These are phyloP conservation scores for Salvia miltiorrhiza DNA, from an alignment of 257 asterid genomes.

Conservation along the genomic window DNA sequence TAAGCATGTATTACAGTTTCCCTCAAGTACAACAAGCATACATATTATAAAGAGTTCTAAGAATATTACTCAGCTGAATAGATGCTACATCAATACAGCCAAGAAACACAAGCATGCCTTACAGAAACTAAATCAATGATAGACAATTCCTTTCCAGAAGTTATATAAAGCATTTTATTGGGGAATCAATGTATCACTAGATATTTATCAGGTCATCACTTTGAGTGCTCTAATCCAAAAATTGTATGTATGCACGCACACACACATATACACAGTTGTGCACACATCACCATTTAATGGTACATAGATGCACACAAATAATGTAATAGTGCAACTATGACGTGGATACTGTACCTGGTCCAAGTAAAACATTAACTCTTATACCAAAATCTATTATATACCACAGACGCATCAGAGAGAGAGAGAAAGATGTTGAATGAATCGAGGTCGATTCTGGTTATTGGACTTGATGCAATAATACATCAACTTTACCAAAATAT, in stretches of 20 bases:
- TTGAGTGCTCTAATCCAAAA: not conserved
- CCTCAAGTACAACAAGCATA: too few relatives aligned
- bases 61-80: too few relatives aligned
- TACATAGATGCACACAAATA: not conserved
- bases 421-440: not conserved
- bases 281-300: not conserved
- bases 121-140: not conserved
- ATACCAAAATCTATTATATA: too few relatives aligned
- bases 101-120: not conserved
- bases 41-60: too few relatives aligned
- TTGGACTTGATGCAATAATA: not conserved
- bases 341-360: not conserved
- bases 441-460: not conserved
- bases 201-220: not conserved
- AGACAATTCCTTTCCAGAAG: not conserved
- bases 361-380: not conserved
- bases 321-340: not conserved
- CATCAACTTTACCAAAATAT: too few relatives aligned
- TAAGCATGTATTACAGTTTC: too few relatives aligned
- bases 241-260: not conserved
- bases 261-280: not conserved
- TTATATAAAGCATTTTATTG: not conserved
- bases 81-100: constrained; percentile 3
- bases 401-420: not conserved
- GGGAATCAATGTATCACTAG: not conserved